Conservation (phyloP, 805 yeast species). For the Grigorovia humatica region DNA sequence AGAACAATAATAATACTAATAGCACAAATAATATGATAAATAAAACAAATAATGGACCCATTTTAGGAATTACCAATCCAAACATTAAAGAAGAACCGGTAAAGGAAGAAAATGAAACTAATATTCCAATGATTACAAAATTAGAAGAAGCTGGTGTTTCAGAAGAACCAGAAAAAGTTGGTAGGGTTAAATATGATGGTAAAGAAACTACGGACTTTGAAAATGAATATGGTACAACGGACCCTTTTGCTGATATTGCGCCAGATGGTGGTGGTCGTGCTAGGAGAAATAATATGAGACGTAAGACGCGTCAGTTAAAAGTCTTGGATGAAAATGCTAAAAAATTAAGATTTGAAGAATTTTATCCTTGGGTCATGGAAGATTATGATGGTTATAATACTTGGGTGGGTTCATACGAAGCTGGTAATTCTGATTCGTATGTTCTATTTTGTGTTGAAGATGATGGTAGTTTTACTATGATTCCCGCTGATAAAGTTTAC, state of each 20-base stretch:
- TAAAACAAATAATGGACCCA: background rate
- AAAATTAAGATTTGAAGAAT: constrained; percentile 85
- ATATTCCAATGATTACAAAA: constrained; percentile 18
- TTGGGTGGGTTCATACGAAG: constrained; percentile 94
- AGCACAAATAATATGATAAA: background rate
- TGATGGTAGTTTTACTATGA: constrained; percentile 75
- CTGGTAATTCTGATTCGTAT: constrained; percentile 72
- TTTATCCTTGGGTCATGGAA: constrained; percentile 96
- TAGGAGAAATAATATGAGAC: constrained; percentile 49
- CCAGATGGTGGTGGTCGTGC: constrained; percentile 84
- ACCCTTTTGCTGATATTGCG: constrained; percentile 57
- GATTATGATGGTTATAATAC: constrained; percentile 92
- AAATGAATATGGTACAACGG: constrained; percentile 27
- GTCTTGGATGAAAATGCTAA: constrained; percentile 75
- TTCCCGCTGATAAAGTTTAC: constrained; percentile 92
- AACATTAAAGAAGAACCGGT: constrained; percentile 1
- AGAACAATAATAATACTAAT: too few relatives aligned
- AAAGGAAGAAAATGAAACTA: background rate
- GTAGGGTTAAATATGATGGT: constrained; percentile 33
- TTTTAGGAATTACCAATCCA: constrained; percentile 7
- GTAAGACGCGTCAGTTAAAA: constrained; percentile 77
- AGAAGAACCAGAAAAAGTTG: constrained; percentile 31
- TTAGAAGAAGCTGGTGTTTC: constrained; percentile 31
- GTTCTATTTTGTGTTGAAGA: constrained; percentile 77
- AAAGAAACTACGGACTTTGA: constrained; percentile 34